These are phyloP conservation scores for Mycosarcoma mackinlayi DNA, from an alignment of 1,284 basidiomycete genomes.

Conservation along the genomic window DNA sequence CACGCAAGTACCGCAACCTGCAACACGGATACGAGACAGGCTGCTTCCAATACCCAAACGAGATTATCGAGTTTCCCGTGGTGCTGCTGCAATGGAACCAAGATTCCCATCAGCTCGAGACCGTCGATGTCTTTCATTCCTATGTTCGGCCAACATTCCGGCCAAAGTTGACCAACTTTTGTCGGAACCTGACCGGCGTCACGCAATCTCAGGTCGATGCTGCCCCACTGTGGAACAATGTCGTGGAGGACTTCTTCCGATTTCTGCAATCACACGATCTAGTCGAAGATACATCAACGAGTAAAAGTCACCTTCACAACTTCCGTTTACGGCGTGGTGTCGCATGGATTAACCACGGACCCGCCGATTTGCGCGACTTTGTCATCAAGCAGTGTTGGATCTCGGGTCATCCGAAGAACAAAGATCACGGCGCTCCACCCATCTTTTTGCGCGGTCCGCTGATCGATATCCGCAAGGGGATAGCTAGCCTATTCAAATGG, in stretches of 20 bases:
- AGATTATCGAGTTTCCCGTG: conserved; percentile 87
- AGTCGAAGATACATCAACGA: conserved; percentile 52
- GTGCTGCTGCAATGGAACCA: conserved; percentile 81
- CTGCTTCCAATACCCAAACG: conserved; percentile 80
- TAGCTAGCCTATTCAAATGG: conserved; percentile 38
- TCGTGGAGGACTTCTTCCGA: conserved; percentile 74
- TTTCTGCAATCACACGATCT: conserved; percentile 75
- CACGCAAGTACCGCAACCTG: conserved; percentile 43
- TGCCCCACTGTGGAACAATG: conserved; percentile 80
- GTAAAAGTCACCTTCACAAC: conserved; percentile 20
- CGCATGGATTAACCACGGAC: conserved; percentile 72
- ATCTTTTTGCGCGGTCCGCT: conserved; percentile 54
- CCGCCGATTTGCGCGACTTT: conserved; percentile 81
- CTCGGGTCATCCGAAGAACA: conserved; percentile 62
- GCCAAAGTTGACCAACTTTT: conserved; percentile 83
- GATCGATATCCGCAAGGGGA: conserved; percentile 68
- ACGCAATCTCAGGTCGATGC: conserved; percentile 87
- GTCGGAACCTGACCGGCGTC: conserved; percentile 87
- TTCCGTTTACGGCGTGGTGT: conserved; percentile 40
- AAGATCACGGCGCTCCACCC: conserved; percentile 35
- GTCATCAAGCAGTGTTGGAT: conserved; percentile 81
- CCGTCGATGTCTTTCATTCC: conserved; percentile 83
- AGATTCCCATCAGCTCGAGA: conserved; percentile 71
- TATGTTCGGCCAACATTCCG: conserved; percentile 89
- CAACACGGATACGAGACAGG: conserved; percentile 38